Conservation (phyloP, 2,329 filamentous ascomycete genomes). For the Fusarium scirpi region DNA sequence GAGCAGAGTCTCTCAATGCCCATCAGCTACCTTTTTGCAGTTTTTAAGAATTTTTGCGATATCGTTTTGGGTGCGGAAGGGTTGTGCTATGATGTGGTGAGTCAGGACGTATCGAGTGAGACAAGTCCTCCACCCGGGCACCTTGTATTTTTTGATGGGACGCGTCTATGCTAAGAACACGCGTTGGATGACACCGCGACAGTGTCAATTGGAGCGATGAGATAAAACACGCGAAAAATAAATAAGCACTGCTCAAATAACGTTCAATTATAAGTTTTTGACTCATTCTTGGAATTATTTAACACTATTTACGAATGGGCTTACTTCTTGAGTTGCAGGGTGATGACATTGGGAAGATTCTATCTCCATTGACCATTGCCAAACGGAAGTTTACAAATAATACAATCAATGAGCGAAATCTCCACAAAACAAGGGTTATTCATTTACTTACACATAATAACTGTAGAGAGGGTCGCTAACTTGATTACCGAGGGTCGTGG, state of each 20-base stretch:
- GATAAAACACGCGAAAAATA: background rate
- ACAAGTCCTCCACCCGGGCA: background rate
- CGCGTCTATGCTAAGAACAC: background rate
- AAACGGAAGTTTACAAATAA: too few species aligned
- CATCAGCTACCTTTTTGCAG: background rate
- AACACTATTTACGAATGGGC: too few species aligned
- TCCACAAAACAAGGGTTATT: background rate
- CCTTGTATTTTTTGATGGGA: background rate
- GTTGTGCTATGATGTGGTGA: background rate
- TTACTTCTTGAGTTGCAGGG: too few species aligned
- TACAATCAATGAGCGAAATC: too few species aligned
- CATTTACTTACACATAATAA: background rate
- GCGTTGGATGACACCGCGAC: background rate
- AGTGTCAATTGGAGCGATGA: background rate
- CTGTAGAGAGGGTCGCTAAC: fast-evolving
- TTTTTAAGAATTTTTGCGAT: background rate
- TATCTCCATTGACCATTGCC: too few species aligned
- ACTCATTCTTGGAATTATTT: too few species aligned
- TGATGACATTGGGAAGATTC: too few species aligned
- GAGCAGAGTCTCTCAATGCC: background rate
- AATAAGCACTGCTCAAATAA: background rate
- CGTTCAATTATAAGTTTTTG: fast-evolving
- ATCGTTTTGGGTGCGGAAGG: background rate
- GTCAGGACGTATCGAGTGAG: too few species aligned
- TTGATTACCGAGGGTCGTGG: background rate